Percentiles rank a stretch among this genome's conserved stretches.
Evolutionary conservation across 176 grass and related monocot species (phyloP).

Genomic region (Chrysopogon serrulatus): DNA sequence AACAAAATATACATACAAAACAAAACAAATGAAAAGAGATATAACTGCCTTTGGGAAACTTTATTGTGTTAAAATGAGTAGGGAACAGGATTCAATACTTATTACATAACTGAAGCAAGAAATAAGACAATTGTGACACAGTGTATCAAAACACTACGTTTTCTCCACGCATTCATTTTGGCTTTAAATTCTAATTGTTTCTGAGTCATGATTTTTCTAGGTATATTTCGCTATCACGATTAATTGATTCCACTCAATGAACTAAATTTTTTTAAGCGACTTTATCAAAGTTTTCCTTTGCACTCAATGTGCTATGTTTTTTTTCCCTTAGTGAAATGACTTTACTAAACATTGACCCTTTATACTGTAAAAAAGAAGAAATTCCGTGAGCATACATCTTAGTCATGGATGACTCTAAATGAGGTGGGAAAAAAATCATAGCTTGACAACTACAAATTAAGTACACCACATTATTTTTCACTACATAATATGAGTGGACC

Average conservation of each 20-base stretch:
- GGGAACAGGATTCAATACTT: background rate
- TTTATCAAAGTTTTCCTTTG: background rate
- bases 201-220: background rate
- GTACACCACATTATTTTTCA: background rate
- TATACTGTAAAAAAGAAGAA: background rate
- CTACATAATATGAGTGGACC: background rate
- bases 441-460: background rate
- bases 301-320: background rate
- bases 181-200: background rate
- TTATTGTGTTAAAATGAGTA: background rate
- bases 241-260: background rate
- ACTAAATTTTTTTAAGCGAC: background rate
- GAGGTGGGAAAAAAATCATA: background rate
- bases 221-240: background rate
- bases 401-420: background rate
- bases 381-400: background rate
- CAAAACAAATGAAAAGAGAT: background rate
- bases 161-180: background rate
- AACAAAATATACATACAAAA: background rate
- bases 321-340: background rate
- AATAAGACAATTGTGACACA: background rate
- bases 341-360: background rate
- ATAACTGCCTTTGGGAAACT: background rate
- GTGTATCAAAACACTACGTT: background rate
- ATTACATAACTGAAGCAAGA: conserved; percentile 17